A percentile compares a stretch with the other conserved stretches of the same genome.
phyloP scores from a whole-genome alignment of 2,329 filamentous ascomycete species.

The Colletotrichum sp. region DNA sequence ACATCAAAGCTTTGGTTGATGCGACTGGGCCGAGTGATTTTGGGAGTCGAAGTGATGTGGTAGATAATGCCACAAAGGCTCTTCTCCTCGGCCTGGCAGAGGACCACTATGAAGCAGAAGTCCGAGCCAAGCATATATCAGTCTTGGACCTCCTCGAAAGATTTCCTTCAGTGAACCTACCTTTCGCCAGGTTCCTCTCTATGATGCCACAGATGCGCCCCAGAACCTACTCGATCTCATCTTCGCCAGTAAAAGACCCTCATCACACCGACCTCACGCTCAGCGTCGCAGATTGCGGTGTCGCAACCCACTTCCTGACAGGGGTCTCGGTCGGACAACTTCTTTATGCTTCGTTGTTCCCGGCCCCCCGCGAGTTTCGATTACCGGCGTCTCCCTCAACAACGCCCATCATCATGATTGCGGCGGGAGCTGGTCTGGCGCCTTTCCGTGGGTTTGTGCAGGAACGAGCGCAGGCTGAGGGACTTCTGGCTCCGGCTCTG shows the following conservation, averaged over 20 bases:
- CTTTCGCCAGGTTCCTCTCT: background rate
- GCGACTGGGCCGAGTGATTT: background rate
- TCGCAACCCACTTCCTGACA: background rate
- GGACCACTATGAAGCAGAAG: background rate
- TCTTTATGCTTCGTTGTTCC: background rate
- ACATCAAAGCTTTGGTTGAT: background rate
- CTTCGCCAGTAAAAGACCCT: background rate
- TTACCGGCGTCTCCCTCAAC: background rate
- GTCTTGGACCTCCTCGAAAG: background rate
- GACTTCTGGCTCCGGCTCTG: background rate
- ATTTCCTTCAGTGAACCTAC: background rate
- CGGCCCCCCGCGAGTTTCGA: background rate
- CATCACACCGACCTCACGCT: background rate
- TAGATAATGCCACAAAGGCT: background rate
- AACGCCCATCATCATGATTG: background rate
- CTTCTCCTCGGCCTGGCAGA: background rate
- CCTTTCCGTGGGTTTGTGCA: background rate
- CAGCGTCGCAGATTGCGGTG: background rate
- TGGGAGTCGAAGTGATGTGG: background rate
- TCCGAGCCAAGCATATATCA: background rate
- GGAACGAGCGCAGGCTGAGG: slow-evolving; percentile 18
- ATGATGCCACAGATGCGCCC: background rate
- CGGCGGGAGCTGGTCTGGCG: background rate
- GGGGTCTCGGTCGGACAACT: background rate
- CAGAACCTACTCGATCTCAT: background rate